Conservation (phyloP, 2,329 filamentous ascomycete genomes). For the Exophiala bonariae region DNA sequence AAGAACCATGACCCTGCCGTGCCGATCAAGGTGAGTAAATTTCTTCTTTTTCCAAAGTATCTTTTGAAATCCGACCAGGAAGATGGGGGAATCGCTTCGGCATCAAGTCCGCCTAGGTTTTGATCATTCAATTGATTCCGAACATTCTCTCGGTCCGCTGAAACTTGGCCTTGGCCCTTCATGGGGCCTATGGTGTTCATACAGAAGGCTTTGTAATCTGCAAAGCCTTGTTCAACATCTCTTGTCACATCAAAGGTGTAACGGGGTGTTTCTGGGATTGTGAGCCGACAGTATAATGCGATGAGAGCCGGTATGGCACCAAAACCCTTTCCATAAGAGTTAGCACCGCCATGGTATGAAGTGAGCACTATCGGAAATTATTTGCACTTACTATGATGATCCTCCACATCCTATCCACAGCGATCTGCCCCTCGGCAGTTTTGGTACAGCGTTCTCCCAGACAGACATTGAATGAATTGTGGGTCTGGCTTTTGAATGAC, state of each 20-base stretch:
- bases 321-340: no score
- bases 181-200: conserved; percentile 60
- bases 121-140: conserved; percentile 34
- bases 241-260: conserved; percentile 81
- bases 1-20: conserved; percentile 84
- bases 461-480: conserved; percentile 60
- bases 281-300: conserved; percentile 67
- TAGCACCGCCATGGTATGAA: no score
- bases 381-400: no score
- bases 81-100: conserved; percentile 65
- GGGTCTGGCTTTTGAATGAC: conserved; percentile 57
- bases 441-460: conserved; percentile 56
- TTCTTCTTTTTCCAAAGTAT: conserved; percentile 70
- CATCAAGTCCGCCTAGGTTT: conserved; percentile 40
- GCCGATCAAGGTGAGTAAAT: conserved; percentile 71
- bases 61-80: conserved; percentile 68
- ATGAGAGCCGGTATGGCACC: conserved; percentile 63
- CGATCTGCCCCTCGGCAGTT: conserved; percentile 62
- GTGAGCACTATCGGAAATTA: no score
- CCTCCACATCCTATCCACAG: conserved; percentile 63
- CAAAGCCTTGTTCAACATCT: conserved; percentile 71
- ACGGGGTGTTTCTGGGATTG: conserved; percentile 82
- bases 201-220: conserved; percentile 68
- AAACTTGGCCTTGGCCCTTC: conserved; percentile 67
- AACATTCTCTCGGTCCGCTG: conserved; percentile 58